These are phyloP conservation scores for Violaceomyces palustris DNA, from an alignment of 1,284 basidiomycete species.

Conservation along the genomic window DNA sequence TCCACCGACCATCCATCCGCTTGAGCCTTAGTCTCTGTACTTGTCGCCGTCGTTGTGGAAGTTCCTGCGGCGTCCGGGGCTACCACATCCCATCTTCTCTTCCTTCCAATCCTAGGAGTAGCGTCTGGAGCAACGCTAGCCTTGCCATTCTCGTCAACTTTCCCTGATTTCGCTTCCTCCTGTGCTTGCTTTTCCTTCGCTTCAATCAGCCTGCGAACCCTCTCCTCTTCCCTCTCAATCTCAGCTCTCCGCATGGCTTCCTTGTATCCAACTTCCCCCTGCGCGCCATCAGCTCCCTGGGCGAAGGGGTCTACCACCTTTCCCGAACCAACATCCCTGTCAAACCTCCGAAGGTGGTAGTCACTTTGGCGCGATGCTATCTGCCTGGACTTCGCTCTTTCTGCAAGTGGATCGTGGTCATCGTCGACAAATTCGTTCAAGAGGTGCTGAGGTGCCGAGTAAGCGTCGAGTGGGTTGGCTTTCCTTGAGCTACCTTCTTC, in stretches of 20 bases:
- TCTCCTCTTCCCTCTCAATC: constrained; percentile 85
- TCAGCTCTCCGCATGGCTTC: constrained; percentile 90
- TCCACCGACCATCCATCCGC: constrained; percentile 23
- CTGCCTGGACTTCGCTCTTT: constrained; percentile 84
- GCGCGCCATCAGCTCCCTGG: constrained; percentile 59
- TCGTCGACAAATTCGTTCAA: constrained; percentile 90
- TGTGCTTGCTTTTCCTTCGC: constrained; percentile 72
- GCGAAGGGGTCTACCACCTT: constrained; percentile 51
- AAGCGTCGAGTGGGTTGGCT: constrained; percentile 47
- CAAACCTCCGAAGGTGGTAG: constrained; percentile 88
- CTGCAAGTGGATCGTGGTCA: constrained; percentile 84
- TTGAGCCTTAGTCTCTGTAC: constrained; percentile 55
- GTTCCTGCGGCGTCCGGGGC: constrained; percentile 59
- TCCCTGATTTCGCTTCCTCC: constrained; percentile 54
- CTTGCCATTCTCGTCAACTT: constrained; percentile 51
- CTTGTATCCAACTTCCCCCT: constrained; percentile 80
- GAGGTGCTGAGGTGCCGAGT: constrained; percentile 85
- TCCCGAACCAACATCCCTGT: constrained; percentile 37
- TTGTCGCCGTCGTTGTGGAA: too few relatives aligned
- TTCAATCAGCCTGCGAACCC: constrained; percentile 77
- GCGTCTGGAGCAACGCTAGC: constrained; percentile 51
- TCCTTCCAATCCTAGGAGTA: constrained; percentile 64
- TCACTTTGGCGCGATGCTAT: constrained; percentile 90
- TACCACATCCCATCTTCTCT: constrained; percentile 79
- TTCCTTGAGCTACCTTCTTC: constrained; percentile 9